Conservation (phyloP, 768 basidiomycete species). For the Tricholoma matsutake region DNA sequence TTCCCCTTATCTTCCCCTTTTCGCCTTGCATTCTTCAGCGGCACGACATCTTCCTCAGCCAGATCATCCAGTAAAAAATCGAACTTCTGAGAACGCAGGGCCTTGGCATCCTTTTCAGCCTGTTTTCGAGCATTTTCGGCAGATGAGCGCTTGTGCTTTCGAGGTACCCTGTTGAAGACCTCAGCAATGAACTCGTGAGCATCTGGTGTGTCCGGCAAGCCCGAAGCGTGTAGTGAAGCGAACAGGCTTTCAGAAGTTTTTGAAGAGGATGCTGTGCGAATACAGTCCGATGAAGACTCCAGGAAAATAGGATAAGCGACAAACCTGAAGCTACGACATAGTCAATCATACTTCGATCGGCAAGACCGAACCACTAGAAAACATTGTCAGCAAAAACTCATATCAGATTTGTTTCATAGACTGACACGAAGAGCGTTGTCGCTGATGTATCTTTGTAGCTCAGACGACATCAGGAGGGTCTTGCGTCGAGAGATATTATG, state of each 20-base stretch:
- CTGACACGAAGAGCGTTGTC: slow-evolving; percentile 72
- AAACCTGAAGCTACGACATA: slow-evolving; percentile 84
- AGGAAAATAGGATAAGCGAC: slow-evolving; percentile 16
- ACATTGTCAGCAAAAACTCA: background rate
- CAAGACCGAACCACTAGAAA: slow-evolving; percentile 73
- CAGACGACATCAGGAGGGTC: slow-evolving; percentile 48
- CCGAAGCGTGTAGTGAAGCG: slow-evolving; percentile 66
- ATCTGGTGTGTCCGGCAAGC: slow-evolving; percentile 77
- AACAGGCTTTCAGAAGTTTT: slow-evolving; percentile 82
- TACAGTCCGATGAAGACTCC: slow-evolving; percentile 3
- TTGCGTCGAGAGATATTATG: background rate
- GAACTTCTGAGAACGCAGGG: slow-evolving; percentile 69
- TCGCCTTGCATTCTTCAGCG: slow-evolving; percentile 40
- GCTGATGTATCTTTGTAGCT: slow-evolving; percentile 70
- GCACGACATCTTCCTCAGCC: slow-evolving; percentile 37
- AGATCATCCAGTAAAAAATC: slow-evolving; percentile 85
- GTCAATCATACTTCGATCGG: slow-evolving; percentile 81
- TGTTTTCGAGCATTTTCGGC: slow-evolving; percentile 51
- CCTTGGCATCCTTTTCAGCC: slow-evolving; percentile 73
- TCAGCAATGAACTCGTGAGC: slow-evolving; percentile 78
- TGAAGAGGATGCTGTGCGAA: slow-evolving; percentile 64
- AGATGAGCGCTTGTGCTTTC: slow-evolving; percentile 61
- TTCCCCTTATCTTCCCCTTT: slow-evolving; percentile 45
- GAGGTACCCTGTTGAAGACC: slow-evolving; percentile 74
- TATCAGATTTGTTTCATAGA: slow-evolving; percentile 3